Evolutionary conservation across 2,329 filamentous ascomycete species (phyloP).

Genomic region (Alternaria gaisen): DNA sequence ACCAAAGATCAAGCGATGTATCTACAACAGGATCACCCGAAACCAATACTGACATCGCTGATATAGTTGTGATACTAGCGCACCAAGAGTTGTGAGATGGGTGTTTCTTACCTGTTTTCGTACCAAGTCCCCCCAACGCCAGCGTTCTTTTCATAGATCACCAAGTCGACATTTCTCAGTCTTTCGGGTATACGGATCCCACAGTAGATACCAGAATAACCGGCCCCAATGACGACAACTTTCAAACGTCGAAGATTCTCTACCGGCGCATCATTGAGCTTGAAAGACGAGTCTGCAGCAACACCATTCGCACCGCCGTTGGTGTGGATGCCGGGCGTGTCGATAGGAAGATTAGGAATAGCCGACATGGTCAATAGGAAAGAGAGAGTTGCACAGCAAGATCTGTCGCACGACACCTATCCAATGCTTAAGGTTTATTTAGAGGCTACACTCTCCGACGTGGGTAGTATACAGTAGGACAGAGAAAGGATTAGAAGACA

Average conservation of each 20-base stretch:
- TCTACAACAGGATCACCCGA: not conserved
- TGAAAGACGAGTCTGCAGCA: conserved; percentile 25
- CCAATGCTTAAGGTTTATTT: conserved; percentile 18
- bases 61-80: not conserved
- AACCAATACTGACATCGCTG: not conserved
- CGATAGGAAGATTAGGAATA: conserved; percentile 39
- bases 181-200: conserved; percentile 56
- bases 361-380: conserved; percentile 38
- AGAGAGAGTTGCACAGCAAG: not conserved
- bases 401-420: conserved; percentile 2
- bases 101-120: conserved; percentile 42
- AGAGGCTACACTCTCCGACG: conserved; percentile 12
- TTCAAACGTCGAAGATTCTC: conserved; percentile 55
- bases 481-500: conserved; percentile 10
- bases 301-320: conserved; percentile 20
- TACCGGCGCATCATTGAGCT: conserved; percentile 51
- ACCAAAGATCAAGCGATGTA: not conserved
- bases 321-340: conserved; percentile 20
- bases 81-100: too few species aligned
- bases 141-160: conserved; percentile 56
- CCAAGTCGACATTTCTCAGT: conserved; percentile 51
- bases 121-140: conserved; percentile 54
- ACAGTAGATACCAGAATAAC: conserved; percentile 56
- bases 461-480: conserved; percentile 22
- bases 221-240: conserved; percentile 57